Conservation (phyloP, 345 rosid genomes). For the Citropsis articulata region DNA sequence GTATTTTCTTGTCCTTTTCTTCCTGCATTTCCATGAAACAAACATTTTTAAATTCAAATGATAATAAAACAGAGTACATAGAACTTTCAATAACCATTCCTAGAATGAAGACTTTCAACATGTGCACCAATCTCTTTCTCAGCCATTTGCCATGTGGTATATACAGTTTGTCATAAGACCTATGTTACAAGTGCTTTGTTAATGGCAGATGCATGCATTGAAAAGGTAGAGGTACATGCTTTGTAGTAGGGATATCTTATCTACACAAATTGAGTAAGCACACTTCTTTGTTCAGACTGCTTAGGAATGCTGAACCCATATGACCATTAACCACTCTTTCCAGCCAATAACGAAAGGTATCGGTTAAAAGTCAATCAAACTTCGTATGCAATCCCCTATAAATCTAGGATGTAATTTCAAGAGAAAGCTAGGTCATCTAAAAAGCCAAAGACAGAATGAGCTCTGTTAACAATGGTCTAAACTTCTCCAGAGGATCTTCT, state of each 20-base stretch:
- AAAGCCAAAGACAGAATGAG: too few relatives aligned
- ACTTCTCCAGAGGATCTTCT: not conserved
- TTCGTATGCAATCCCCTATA: too few relatives aligned
- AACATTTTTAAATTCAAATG: not conserved
- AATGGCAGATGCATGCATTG: not conserved
- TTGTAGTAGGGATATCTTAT: not conserved
- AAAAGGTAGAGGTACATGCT: not conserved
- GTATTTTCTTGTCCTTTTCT: conserved; percentile 39
- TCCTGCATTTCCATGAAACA: conserved; percentile 23
- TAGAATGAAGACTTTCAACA: not conserved
- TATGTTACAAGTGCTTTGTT: not conserved
- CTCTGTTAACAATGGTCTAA: not conserved
- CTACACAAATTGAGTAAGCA: not conserved
- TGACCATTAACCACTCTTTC: not conserved
- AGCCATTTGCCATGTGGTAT: not conserved
- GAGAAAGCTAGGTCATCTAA: too few relatives aligned
- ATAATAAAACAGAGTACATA: not conserved
- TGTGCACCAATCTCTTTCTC: not conserved
- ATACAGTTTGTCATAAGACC: not conserved
- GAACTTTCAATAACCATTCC: not conserved
- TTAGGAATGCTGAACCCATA: not conserved
- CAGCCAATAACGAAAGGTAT: not conserved
- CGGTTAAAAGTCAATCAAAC: not conserved
- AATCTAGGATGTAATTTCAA: too few relatives aligned
- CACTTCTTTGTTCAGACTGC: not conserved